Base-by-base conservation (phyloP, 176 grass and related monocot species). In the Musa troglodytarum region DNA sequence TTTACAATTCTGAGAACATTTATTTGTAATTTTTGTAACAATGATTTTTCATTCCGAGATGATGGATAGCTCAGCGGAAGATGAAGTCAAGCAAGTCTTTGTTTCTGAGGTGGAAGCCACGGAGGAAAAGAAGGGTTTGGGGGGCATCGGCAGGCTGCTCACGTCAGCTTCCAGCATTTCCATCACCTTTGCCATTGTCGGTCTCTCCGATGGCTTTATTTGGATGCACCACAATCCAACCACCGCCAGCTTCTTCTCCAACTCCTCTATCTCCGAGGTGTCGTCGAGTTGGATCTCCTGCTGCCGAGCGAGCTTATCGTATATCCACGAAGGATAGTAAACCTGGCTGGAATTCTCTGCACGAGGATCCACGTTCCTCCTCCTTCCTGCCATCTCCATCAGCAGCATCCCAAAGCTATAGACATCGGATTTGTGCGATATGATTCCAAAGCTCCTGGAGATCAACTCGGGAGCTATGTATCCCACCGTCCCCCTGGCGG, bases 321-420 rank as follows among this genome's bases (percentile, higher is more conserved):
- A 75, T n/a, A 75, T 75, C 73, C 26, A 75, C 24, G 73, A 75
- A 6, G 73, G 73, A 20, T 54, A 75, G 73, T 75, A 75, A 25
- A 75, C 23, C 21, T 58, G 73, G 17, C 73, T 75, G 0, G 73
- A 59, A 11, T 52, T 75, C 10, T 23, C 52, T 52, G 52, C 73
- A 1, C 8, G 15, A 25, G 13, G 12, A 53, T 75, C 19, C 24
- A 75, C 43, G 23, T 75, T 75, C 20, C 73, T 75, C 56, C 73
- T 75, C 19, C 52, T 53, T 13, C 73, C n/a, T 7, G 52, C 50
- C 73, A 75, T 75, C 50, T 75, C 73, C 73, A 75, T 59, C 43
- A 75, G 73, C 13, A 75, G 73, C 73, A 75, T 75, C 11, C 73
- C 73, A 14, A 54, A 75, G 19, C 73, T 75, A 11, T 75, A 75